Base-by-base conservation (phyloP, 1,284 basidiomycete species). In the Pascua sp. region DNA sequence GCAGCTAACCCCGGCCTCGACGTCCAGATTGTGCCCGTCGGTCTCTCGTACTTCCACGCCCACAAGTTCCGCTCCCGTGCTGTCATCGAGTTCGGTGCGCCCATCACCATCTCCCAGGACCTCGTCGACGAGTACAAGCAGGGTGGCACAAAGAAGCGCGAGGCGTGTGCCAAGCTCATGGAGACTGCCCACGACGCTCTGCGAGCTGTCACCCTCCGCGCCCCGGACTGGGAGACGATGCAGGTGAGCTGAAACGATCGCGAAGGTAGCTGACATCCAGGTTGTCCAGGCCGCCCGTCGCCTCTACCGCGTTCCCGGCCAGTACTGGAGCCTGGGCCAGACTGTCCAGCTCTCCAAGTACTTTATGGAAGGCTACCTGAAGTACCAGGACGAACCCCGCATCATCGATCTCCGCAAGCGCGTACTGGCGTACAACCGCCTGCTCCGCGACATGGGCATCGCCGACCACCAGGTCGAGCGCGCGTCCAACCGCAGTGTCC, bases 191-290 rank as follows among this genome's bases (percentile, higher is more conserved):
- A 96, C 70, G 91, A 98, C 71, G 90, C 86, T n/a, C 80, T 99
- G 66, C 97, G 98, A 79, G 94, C 92, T 1, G 96, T 98, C 46
- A 99, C 96, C 0, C 85, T 98, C 46, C 83, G 94, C 55, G 92
- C 95, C 10, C 93, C 96, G 1, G 96, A 99, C 77, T 98, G 90
- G 76, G 96, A 99, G 67, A 98, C 96, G 1, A 82, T 99, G 56
- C 96, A 98, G 93, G 93, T 89, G 65, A 58, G 81, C 70, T 52
- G 13, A 7, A 32, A 3, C 16, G 3, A 10, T 10, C 1, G 13
- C 15, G 2, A 5, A 8, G 2, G 8, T 2, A 51, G 42, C 55
- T 57, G 38, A 50, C 40, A 56, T 98, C 55, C 96, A 98, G 93
- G 83, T 96, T 60, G 91, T 98, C 57, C 96, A 99, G 83, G 96